phyloP scores from a whole-genome alignment of 108 stramenopile genomes.

The Nitzschia inconspicua region DNA sequence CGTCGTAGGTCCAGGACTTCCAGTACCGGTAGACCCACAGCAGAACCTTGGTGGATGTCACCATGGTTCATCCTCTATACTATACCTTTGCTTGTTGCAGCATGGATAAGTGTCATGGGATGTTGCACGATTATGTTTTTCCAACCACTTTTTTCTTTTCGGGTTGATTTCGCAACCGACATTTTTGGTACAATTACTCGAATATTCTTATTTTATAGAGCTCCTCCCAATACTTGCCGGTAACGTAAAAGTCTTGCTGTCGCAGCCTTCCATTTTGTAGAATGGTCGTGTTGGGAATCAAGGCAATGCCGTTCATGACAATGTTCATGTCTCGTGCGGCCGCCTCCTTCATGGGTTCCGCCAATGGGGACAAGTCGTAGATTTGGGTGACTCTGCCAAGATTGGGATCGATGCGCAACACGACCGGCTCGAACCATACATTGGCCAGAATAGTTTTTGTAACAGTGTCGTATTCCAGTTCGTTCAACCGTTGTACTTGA shows the following conservation, averaged over 20 bases:
- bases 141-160: too few relatives aligned
- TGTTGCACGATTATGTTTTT: too few relatives aligned
- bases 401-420: conserved; percentile 61
- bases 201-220: conserved; percentile 61
- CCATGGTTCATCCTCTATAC: too few relatives aligned
- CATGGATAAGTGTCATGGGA: too few relatives aligned
- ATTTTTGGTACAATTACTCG: too few relatives aligned
- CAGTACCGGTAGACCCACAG: too few relatives aligned
- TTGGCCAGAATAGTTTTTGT: conserved; percentile 60
- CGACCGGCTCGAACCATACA: conserved; percentile 65
- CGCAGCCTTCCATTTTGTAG: too few relatives aligned
- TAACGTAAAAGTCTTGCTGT: conserved; percentile 54
- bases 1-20: too few relatives aligned
- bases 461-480: conserved; percentile 61
- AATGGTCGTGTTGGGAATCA: conserved; percentile 22
- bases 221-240: conserved; percentile 73
- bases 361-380: conserved; percentile 55
- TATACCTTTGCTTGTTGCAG: too few relatives aligned
- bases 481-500: conserved; percentile 40
- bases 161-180: too few relatives aligned
- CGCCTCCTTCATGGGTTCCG: conserved; percentile 13
- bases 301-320: conserved; percentile 77
- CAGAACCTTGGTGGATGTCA: too few relatives aligned
- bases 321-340: not conserved
- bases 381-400: conserved; percentile 48